Evolutionary conservation across 306 rosid genomes (phyloP).

Genomic region (Luffa aegyptiaca): DNA sequence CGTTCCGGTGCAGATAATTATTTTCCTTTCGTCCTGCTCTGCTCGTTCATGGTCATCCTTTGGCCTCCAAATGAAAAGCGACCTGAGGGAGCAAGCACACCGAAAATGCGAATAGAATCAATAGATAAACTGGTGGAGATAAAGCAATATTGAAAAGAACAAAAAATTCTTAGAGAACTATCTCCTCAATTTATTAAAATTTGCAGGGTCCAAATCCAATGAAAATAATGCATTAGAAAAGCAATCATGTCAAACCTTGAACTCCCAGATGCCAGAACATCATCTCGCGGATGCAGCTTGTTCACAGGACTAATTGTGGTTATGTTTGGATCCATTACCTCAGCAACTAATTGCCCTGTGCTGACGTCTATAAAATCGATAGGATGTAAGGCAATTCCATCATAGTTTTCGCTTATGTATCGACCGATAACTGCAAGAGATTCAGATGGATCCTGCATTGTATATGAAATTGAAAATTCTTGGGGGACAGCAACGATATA

Average conservation of each 20-base stretch:
- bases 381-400: slow-evolving; percentile 91
- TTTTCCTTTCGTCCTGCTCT: slow-evolving; percentile 43
- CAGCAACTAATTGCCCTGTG: slow-evolving; percentile 81
- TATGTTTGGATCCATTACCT: slow-evolving; percentile 90
- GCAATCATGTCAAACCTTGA: slow-evolving; percentile 48
- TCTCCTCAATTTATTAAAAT: neutral
- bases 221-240: neutral
- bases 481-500: neutral
- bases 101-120: neutral
- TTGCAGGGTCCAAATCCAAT: neutral
- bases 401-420: slow-evolving; percentile 83
- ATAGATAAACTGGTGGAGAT: slow-evolving; percentile 3
- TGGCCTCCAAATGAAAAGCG: slow-evolving; percentile 90
- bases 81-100: slow-evolving; percentile 24
- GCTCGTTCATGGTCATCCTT: slow-evolving; percentile 45
- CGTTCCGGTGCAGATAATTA: slow-evolving; percentile 32
- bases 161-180: neutral
- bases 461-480: neutral
- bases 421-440: slow-evolving; percentile 87
- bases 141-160: neutral
- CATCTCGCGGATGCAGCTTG: slow-evolving; percentile 83
- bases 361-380: slow-evolving; percentile 85
- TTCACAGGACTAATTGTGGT: slow-evolving; percentile 85
- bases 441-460: slow-evolving; percentile 76
- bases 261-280: slow-evolving; percentile 84